Evolutionary conservation across 2,329 filamentous ascomycete species (phyloP), one percentile per base, ranked within the genome.

Genomic region (Fusarium sp.): DNA sequence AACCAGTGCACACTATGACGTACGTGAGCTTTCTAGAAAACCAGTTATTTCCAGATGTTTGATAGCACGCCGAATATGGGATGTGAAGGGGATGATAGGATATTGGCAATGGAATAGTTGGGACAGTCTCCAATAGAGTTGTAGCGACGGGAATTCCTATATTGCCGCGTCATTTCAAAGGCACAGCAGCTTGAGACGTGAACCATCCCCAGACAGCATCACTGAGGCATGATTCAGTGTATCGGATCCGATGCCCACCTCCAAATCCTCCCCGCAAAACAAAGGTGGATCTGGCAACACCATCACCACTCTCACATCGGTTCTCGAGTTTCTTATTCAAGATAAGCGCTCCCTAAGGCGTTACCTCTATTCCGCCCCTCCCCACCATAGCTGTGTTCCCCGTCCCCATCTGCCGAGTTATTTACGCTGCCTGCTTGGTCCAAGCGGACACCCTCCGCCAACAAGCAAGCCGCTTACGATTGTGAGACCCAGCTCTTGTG

Each of bases 381-480:
- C 50, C 22, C 33, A 34, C 34, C 42, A 21, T 31, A 36, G 36
- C 14, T 22, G 31, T 28, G 11, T 31, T n/a, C 24, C 19, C 62
- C 52, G 49, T 51, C 56, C 34, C 7, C 34, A 53, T 68, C 42
- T 65, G 43, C 67, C 64, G 59, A 24, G 31, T 36, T 26, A 34
- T 22, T 46, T 47, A 11, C 28, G 28, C 28, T 31, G 28, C 28
- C 10, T 31, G 28, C 28, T n/a, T 40, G 28, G 22, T 6, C 13
- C 21, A n/a, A 8, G 22, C 33, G 33, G 31, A 36, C 38, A 17
- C 33, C 45, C 57, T 39, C 21, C 31, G 46, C 39, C 15, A 42
- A 34, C 56, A 69, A 73, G 65, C 56, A 69, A 73, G 65, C 71
- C 68, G 42, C 70, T 66, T 65, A 71, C 62, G 54, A 59, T 24